Conservation (phyloP, 768 basidiomycete species). For the Punctularia strigosozonata region DNA sequence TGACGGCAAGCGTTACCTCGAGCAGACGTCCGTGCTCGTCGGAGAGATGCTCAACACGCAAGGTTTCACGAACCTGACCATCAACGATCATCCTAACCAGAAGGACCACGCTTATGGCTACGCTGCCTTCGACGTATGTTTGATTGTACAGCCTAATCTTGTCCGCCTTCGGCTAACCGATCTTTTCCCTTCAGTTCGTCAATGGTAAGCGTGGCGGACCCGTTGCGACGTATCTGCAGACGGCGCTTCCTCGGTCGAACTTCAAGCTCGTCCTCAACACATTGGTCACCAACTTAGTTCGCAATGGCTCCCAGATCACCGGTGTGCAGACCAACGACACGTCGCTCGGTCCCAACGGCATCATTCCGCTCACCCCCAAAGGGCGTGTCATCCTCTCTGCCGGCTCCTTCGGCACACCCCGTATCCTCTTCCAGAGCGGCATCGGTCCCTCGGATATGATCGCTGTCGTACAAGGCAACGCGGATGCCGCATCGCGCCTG, state of each 20-base stretch:
- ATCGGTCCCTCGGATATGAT: conserved; percentile 54
- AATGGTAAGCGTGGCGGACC: conserved; percentile 36
- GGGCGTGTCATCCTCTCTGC: conserved; percentile 54
- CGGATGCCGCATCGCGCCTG: conserved; percentile 32
- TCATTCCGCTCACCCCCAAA: conserved; percentile 38
- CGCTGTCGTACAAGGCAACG: conserved; percentile 31
- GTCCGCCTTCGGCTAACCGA: background rate
- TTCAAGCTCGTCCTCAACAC: conserved; percentile 38
- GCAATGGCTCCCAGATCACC: conserved; percentile 41
- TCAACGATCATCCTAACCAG: conserved; percentile 41
- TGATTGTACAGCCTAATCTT: background rate
- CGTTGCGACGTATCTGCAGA: conserved; percentile 47
- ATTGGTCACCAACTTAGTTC: conserved; percentile 38
- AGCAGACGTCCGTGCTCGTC: conserved; percentile 34
- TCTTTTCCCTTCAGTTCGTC: conserved; percentile 12
- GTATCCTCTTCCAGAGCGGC: conserved; percentile 48
- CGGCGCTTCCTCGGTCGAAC: conserved; percentile 41
- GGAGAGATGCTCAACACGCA: conserved; percentile 30
- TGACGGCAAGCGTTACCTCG: conserved; percentile 46
- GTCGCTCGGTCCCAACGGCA: conserved; percentile 39
- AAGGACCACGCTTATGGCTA: conserved; percentile 56
- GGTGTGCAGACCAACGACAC: conserved; percentile 55
- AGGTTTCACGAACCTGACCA: conserved; percentile 40
- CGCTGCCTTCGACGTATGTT: conserved; percentile 23
- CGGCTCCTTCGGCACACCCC: conserved; percentile 43